These are phyloP conservation scores for Diophrys sp. DNA, from an alignment of 73 alveolate genomes.

Conservation along the genomic window DNA sequence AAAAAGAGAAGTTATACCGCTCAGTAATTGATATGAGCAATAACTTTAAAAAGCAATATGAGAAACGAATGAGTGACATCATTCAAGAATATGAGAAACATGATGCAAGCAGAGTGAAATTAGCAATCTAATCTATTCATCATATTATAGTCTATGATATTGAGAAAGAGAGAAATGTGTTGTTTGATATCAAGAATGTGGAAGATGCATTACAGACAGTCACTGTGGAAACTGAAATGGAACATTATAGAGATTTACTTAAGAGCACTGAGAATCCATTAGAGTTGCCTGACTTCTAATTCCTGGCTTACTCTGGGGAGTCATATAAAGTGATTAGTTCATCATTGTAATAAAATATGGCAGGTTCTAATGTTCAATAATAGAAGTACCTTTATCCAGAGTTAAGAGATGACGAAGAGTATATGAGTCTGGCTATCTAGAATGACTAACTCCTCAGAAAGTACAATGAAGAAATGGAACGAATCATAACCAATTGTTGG, in stretches of 20 bases:
- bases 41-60: too few relatives aligned
- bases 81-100: not conserved
- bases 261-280: not conserved
- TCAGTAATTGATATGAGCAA: too few relatives aligned
- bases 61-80: not conserved
- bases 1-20: not conserved
- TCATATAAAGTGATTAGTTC: not conserved
- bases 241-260: not conserved
- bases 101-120: not conserved
- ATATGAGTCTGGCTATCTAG: not conserved
- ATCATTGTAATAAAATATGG: too few relatives aligned
- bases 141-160: not conserved
- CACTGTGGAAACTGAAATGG: not conserved
- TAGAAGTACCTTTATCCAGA: not conserved
- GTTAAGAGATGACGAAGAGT: not conserved
- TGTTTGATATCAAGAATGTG: not conserved
- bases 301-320: not conserved
- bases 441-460: not conserved
- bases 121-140: not conserved
- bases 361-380: not conserved
- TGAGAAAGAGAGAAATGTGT: not conserved
- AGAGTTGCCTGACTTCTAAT: not conserved
- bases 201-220: not conserved
- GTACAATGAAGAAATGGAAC: not conserved
- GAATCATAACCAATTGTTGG: not conserved